Percentiles rank a stretch among this genome's conserved stretches.
Conservation (phyloP, 2,329 filamentous ascomycete species). For the Penicillium sp. region DNA sequence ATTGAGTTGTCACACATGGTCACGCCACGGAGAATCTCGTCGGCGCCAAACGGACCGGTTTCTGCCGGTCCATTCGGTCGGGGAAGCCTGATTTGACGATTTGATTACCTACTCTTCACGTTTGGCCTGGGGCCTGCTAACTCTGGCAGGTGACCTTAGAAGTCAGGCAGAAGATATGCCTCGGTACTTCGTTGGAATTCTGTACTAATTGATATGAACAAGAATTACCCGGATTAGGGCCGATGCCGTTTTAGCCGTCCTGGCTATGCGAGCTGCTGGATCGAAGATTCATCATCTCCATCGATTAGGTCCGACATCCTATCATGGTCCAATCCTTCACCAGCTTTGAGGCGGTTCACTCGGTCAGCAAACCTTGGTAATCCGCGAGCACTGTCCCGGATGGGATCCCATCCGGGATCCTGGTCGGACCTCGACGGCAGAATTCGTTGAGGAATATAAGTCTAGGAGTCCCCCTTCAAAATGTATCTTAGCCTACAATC, state of each 20-base stretch:
- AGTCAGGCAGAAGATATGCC: neutral
- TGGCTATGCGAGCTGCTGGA: neutral
- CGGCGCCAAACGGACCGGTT: neutral
- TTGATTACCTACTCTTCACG: too few species aligned
- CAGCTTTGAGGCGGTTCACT: neutral
- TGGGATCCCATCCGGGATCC: too few species aligned
- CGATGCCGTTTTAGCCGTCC: neutral
- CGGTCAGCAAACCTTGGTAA: neutral
- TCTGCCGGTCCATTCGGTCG: neutral
- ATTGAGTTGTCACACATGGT: neutral
- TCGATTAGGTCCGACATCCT: neutral
- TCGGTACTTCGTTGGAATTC: neutral
- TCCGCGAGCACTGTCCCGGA: too few species aligned
- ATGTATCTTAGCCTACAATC: too few species aligned
- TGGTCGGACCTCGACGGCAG: too few species aligned
- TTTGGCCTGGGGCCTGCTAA: neutral
- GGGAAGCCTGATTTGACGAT: too few species aligned
- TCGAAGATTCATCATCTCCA: neutral
- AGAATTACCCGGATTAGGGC: neutral
- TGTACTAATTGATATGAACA: neutral
- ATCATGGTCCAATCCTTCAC: neutral
- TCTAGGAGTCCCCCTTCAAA: too few species aligned
- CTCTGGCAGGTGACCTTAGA: neutral
- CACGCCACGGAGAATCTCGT: slow-evolving; percentile 10
- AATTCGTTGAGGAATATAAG: too few species aligned